phyloP scores from a whole-genome alignment of 1,284 basidiomycete species.

The Ganoderma resinaceum region DNA sequence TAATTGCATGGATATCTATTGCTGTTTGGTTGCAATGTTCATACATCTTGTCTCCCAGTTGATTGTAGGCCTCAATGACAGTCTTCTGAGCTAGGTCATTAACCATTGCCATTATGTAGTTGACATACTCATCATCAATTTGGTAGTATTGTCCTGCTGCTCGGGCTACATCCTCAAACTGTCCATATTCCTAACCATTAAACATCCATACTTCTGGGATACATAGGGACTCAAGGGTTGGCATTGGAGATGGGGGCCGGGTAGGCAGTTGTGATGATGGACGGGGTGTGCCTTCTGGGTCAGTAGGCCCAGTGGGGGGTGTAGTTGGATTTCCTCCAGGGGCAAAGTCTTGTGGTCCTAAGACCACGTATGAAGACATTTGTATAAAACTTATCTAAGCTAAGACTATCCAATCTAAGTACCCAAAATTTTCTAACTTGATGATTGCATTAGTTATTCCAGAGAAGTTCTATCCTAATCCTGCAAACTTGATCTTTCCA shows the following conservation, averaged over 20 bases:
- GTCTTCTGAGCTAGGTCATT: no score
- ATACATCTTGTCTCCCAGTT: no score
- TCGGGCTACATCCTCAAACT: neutral
- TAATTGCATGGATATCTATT: no score
- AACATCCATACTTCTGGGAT: neutral
- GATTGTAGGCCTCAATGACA: no score
- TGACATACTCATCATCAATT: neutral
- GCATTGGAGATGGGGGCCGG: neutral
- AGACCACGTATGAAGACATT: no score
- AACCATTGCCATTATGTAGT: neutral
- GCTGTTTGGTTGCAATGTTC: no score
- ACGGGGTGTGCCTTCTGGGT: no score
- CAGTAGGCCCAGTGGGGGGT: no score
- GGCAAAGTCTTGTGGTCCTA: no score
- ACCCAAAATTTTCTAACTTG: neutral
- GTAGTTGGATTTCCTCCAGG: no score
- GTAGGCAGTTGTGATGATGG: no score
- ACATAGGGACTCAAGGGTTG: neutral
- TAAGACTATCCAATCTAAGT: neutral
- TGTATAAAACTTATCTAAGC: no score
- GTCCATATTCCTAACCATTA: neutral
- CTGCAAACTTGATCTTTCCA: neutral
- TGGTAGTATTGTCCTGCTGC: neutral
- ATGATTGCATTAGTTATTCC: neutral
- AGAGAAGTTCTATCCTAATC: neutral